Percentiles rank a stretch among this genome's conserved stretches.
Conservation (phyloP, 805 yeast species). For the Lipomyces kockii region DNA sequence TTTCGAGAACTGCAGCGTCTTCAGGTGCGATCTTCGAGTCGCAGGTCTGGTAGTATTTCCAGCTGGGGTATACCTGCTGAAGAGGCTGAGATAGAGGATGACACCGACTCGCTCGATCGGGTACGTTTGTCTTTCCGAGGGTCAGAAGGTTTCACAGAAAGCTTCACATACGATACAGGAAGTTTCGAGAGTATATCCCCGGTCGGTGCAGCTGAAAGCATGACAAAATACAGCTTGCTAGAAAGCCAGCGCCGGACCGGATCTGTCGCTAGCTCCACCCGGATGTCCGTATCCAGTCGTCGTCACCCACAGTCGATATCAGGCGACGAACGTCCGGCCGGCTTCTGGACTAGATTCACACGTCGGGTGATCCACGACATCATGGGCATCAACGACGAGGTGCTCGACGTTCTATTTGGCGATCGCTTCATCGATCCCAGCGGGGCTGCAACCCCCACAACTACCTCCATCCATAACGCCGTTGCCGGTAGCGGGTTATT, state of each 20-base stretch:
- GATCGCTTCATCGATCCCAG: constrained; percentile 37
- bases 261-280: constrained; percentile 4
- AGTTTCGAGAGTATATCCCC: neutral
- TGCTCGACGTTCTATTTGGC: constrained; percentile 46
- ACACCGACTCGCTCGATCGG: neutral
- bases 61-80: constrained; percentile 28
- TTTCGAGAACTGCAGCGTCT: constrained; percentile 41
- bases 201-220: neutral
- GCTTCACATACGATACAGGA: neutral
- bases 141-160: neutral
- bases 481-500: neutral
- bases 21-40: constrained; percentile 24
- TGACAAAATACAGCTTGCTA: constrained; percentile 6
- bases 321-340: constrained; percentile 8
- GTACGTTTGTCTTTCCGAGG: neutral
- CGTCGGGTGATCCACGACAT: constrained; percentile 41
- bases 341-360: constrained; percentile 34
- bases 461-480: neutral
- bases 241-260: constrained; percentile 5
- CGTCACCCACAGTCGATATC: neutral
- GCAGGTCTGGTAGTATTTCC: constrained; percentile 18
- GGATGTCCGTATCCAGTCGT: neutral
- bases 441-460: neutral
- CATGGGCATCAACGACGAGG: constrained; percentile 46
- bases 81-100: constrained; percentile 18